Evolutionary conservation across 345 rosid species (phyloP).

Genomic region (Carallia pectinifolia): DNA sequence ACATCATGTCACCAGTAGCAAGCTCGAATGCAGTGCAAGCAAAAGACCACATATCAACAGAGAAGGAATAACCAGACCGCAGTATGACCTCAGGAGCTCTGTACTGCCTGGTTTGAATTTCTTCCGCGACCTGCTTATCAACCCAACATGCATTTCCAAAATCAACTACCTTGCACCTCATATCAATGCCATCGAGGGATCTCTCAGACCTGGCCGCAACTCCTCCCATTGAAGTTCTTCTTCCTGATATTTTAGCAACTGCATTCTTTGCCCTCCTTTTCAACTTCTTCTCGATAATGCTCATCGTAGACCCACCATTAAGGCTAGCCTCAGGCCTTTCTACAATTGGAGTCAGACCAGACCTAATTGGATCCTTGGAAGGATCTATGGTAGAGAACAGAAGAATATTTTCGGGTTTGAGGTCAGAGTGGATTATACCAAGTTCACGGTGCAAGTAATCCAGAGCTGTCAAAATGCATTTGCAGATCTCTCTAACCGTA

Average conservation of each 20-base stretch:
- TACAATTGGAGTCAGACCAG: conserved; percentile 64
- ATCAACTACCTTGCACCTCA: conserved; percentile 95
- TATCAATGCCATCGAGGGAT: conserved; percentile 72
- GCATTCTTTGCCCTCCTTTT: conserved; percentile 92
- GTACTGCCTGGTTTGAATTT: conserved; percentile 95
- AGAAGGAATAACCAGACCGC: conserved; percentile 69
- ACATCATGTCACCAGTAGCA: conserved; percentile 96
- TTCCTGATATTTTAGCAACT: conserved; percentile 76
- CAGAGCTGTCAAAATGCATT: conserved; percentile 70
- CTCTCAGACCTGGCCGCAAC: conserved; percentile 42
- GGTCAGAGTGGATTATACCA: conserved; percentile 77
- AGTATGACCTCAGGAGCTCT: conserved; percentile 96
- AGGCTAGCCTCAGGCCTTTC: conserved; percentile 79
- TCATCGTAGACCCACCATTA: conserved; percentile 71
- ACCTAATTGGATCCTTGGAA: conserved; percentile 76
- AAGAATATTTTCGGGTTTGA: conserved; percentile 96
- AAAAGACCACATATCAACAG: conserved; percentile 99
- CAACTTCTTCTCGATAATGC: conserved; percentile 78
- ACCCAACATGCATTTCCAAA: conserved; percentile 98
- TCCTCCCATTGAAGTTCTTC: conserved; percentile 71
- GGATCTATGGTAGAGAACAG: conserved; percentile 84
- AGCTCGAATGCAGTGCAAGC: conserved; percentile 98
- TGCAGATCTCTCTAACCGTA: conserved; percentile 87
- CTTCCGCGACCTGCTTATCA: conserved; percentile 75
- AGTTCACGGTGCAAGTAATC: conserved; percentile 93